Conservation (phyloP, 2,329 filamentous ascomycete species). For the Didymella exigua region DNA sequence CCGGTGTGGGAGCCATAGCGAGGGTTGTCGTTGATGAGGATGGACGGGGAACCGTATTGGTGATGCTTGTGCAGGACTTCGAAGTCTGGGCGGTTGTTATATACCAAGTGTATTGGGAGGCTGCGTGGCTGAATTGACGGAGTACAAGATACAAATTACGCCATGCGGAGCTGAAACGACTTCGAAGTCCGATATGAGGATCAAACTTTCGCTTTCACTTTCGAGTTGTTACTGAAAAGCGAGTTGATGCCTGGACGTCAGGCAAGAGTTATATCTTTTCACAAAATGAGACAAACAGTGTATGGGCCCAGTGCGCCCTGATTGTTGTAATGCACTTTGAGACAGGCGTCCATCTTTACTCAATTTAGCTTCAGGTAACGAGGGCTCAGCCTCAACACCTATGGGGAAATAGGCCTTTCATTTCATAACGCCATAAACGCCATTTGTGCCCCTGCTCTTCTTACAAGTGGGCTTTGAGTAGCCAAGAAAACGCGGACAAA, state of each 20-base stretch:
- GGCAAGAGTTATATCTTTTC: constrained; percentile 33
- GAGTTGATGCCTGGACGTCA: constrained; percentile 20
- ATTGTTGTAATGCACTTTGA: constrained; percentile 23
- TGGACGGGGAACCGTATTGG: background rate
- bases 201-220: constrained; percentile 13
- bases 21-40: background rate
- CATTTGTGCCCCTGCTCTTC: constrained; percentile 19
- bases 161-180: constrained; percentile 27
- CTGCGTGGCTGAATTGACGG: constrained; percentile 12
- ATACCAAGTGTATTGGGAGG: constrained; percentile 8
- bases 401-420: constrained; percentile 28
- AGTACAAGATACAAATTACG: constrained; percentile 23
- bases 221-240: constrained; percentile 12
- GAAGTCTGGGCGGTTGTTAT: constrained; percentile 8
- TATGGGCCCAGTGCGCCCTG: constrained; percentile 26
- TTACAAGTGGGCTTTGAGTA: constrained; percentile 11
- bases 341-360: constrained; percentile 34
- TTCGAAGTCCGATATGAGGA: constrained; percentile 14
- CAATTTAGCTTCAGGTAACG: constrained; percentile 21
- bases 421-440: constrained; percentile 20
- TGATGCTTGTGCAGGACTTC: background rate
- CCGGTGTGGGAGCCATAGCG: constrained; percentile 37
- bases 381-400: constrained; percentile 39
- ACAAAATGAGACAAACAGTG: constrained; percentile 30
- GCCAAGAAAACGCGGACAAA: constrained; percentile 24